Conservation (phyloP, 257 asterid genomes). For the Apocynum venetum region DNA sequence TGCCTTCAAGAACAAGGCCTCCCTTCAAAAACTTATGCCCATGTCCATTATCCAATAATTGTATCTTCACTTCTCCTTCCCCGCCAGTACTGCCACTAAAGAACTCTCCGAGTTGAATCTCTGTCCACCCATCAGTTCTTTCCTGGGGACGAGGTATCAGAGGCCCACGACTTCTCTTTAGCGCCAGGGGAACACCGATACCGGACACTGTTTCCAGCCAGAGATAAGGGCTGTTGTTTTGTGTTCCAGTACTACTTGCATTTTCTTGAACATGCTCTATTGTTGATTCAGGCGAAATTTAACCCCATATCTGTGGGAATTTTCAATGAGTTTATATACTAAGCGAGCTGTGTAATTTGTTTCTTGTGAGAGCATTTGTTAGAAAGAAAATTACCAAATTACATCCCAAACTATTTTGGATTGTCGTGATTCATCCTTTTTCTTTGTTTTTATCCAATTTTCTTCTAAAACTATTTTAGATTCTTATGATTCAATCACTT, state of each 20-base stretch:
- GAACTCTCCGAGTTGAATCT: constrained; percentile 32
- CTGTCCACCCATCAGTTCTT: constrained; percentile 30
- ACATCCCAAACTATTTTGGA: no score
- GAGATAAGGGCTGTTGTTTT: background rate
- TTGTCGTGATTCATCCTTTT: no score
- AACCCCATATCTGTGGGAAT: constrained; percentile 33
- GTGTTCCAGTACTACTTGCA: background rate
- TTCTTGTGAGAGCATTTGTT: constrained; percentile 33
- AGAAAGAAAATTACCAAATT: no score
- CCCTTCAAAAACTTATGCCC: no score
- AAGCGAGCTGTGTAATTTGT: constrained; percentile 44
- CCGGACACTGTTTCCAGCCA: background rate
- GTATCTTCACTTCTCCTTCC: constrained; percentile 14
- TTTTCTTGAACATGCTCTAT: background rate
- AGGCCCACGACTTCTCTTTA: background rate
- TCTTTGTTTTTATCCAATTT: no score
- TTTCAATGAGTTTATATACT: constrained; percentile 33
- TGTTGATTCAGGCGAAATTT: constrained; percentile 7
- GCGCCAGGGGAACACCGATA: background rate
- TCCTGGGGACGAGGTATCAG: background rate
- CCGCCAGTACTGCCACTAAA: constrained; percentile 12
- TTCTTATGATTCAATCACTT: no score
- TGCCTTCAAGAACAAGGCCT: constrained; percentile 16
- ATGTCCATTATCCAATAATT: constrained; percentile 9
- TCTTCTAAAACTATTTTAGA: no score